phyloP scores from a whole-genome alignment of 768 basidiomycete genomes.

The Mycena alexandri region DNA sequence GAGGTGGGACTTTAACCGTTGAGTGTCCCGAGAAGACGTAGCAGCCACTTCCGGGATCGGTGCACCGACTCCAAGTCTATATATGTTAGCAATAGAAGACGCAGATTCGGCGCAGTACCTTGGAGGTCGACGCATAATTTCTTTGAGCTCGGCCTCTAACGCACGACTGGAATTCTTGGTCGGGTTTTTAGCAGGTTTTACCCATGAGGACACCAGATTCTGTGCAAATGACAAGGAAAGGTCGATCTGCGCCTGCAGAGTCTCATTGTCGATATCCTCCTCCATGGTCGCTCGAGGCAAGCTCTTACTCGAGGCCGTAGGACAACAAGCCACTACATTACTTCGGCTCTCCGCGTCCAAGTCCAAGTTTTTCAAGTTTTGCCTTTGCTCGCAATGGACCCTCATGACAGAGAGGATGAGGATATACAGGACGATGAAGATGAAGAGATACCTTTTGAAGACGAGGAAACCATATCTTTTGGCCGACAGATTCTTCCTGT shows the following conservation, averaged over 20 bases:
- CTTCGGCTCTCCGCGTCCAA: slow-evolving; percentile 13
- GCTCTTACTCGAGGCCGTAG: not conserved
- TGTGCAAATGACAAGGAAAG: slow-evolving; percentile 83
- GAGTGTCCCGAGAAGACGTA: slow-evolving; percentile 64
- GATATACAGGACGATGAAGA: too few species aligned
- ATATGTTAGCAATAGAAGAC: slow-evolving; percentile 25
- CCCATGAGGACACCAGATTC: slow-evolving; percentile 82
- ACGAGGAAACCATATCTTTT: slow-evolving; percentile 68
- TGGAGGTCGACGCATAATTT: slow-evolving; percentile 76
- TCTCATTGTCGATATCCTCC: slow-evolving; percentile 74
- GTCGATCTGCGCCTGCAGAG: slow-evolving; percentile 86
- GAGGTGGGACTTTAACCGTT: slow-evolving; percentile 72
- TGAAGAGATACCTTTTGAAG: too few species aligned
- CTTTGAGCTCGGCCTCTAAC: slow-evolving; percentile 69
- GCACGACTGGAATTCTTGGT: slow-evolving; percentile 52
- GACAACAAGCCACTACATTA: slow-evolving; percentile 19
- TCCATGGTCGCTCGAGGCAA: slow-evolving; percentile 45
- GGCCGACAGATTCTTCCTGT: slow-evolving; percentile 85
- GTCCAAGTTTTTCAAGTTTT: slow-evolving; percentile 48
- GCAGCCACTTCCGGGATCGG: slow-evolving; percentile 63
- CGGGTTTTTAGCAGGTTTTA: slow-evolving; percentile 65
- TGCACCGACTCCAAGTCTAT: slow-evolving; percentile 83
- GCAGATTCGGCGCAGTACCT: slow-evolving; percentile 59
- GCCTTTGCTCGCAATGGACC: slow-evolving; percentile 55
- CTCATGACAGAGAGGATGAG: slow-evolving; percentile 58